Percentiles rank a stretch among this genome's conserved stretches.
Conservation (phyloP, 768 basidiomycete species). For the Pholiota molesta region DNA sequence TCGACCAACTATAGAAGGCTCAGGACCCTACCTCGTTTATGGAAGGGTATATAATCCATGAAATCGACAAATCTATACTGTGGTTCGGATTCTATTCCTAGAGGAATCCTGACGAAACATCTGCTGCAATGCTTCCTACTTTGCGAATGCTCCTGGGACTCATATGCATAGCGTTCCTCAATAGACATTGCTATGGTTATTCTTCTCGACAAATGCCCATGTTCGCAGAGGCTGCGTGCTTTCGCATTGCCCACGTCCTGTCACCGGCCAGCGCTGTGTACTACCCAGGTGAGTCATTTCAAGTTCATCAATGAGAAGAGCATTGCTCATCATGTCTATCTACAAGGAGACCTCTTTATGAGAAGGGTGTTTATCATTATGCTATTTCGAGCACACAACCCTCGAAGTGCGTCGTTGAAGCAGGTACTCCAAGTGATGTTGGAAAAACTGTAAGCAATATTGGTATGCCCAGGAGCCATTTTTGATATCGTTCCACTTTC, state of each 20-base stretch:
- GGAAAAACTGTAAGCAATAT: background rate
- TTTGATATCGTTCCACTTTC: background rate
- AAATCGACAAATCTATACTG: background rate
- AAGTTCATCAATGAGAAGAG: background rate
- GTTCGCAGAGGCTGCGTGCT: background rate
- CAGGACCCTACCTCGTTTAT: background rate
- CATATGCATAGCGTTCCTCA: background rate
- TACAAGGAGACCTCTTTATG: conserved; percentile 5
- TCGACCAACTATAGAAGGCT: background rate
- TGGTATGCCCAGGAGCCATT: background rate
- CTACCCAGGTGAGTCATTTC: background rate
- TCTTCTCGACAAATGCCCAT: background rate
- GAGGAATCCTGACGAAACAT: background rate
- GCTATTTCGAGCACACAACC: conserved; percentile 5
- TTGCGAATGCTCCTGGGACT: background rate
- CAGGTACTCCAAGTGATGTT: conserved; percentile 3
- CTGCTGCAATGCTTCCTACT: background rate
- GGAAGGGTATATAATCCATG: background rate
- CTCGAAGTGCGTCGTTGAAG: conserved; percentile 12
- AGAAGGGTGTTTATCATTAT: conserved; percentile 6
- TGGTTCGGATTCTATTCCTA: too few relatives aligned
- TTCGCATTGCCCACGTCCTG: background rate
- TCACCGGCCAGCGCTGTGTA: background rate
- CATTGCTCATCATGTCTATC: background rate
- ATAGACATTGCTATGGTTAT: background rate